Conservation (phyloP, 2,329 filamentous ascomycete genomes). For the Metarhizium sp. region DNA sequence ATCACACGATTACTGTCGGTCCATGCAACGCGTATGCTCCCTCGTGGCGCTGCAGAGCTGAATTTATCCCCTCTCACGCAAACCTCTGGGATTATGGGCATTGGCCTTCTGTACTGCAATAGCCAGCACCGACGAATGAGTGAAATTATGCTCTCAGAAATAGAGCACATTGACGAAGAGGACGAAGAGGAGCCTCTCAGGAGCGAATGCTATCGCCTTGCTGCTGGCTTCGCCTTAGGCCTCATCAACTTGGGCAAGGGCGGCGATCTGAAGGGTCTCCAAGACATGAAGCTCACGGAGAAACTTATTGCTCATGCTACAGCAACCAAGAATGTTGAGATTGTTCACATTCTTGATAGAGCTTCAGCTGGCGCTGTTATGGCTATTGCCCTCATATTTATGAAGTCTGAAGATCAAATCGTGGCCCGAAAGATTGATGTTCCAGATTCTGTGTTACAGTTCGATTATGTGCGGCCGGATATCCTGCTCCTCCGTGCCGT, state of each 20-base stretch:
- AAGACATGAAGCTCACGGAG: conserved; percentile 90
- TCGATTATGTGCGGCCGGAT: conserved; percentile 91
- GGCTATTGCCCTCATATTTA: conserved; percentile 83
- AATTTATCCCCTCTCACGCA: conserved; percentile 90
- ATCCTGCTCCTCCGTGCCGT: conserved; percentile 84
- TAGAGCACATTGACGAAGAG: conserved; percentile 71
- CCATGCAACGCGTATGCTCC: conserved; percentile 90
- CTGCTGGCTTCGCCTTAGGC: conserved; percentile 86
- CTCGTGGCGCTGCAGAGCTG: conserved; percentile 82
- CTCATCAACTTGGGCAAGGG: conserved; percentile 93
- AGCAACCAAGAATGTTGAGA: conserved; percentile 79
- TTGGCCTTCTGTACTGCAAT: conserved; percentile 86
- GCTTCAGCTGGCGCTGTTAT: conserved; percentile 90
- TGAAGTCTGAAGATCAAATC: conserved; percentile 87
- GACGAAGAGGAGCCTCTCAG: conserved; percentile 80
- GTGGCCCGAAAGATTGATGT: conserved; percentile 89
- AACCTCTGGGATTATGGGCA: conserved; percentile 94
- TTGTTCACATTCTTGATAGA: conserved; percentile 87
- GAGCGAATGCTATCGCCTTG: conserved; percentile 92
- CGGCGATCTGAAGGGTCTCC: conserved; percentile 74
- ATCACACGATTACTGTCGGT: conserved; percentile 91
- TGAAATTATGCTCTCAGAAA: conserved; percentile 96
- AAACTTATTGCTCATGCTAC: conserved; percentile 79
- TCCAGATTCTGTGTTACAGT: conserved; percentile 81
- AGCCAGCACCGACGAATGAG: conserved; percentile 98